Conservation (phyloP, 495 filamentous ascomycete genomes). For the Neurospora sp. region DNA sequence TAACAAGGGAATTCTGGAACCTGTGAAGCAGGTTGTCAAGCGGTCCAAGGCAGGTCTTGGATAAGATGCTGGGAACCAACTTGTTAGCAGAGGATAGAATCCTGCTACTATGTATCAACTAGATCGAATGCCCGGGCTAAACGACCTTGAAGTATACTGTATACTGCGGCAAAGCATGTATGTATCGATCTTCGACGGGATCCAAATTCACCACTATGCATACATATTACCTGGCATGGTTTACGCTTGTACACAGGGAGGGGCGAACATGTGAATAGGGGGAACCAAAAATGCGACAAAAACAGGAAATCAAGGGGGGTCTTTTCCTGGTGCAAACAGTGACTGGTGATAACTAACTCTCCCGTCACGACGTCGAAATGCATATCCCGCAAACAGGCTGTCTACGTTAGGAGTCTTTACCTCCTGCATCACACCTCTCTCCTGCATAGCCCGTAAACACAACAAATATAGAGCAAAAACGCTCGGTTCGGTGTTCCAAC, state of each 20-base stretch:
- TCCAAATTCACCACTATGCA: background rate
- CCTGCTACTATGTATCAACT: background rate
- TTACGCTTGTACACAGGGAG: background rate
- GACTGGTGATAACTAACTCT: background rate
- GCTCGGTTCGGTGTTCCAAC: background rate
- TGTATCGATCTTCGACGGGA: background rate
- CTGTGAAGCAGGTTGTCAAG: conserved; percentile 82
- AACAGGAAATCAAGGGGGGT: background rate
- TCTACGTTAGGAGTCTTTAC: background rate
- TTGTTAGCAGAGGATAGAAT: background rate
- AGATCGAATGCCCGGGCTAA: background rate
- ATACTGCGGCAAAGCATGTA: background rate
- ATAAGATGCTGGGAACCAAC: conserved; percentile 29
- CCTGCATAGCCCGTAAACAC: background rate
- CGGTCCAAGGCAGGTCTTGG: conserved; percentile 77
- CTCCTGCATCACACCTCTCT: background rate
- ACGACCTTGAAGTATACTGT: background rate
- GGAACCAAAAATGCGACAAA: background rate
- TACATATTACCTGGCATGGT: background rate
- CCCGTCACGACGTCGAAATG: background rate
- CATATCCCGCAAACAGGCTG: background rate
- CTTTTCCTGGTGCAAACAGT: background rate
- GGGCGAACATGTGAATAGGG: background rate
- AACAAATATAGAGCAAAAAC: background rate
- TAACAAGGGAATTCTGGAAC: conserved; percentile 80